Conservation (phyloP, 75 land plant genomes). For the Selaginella moellendorffii region DNA sequence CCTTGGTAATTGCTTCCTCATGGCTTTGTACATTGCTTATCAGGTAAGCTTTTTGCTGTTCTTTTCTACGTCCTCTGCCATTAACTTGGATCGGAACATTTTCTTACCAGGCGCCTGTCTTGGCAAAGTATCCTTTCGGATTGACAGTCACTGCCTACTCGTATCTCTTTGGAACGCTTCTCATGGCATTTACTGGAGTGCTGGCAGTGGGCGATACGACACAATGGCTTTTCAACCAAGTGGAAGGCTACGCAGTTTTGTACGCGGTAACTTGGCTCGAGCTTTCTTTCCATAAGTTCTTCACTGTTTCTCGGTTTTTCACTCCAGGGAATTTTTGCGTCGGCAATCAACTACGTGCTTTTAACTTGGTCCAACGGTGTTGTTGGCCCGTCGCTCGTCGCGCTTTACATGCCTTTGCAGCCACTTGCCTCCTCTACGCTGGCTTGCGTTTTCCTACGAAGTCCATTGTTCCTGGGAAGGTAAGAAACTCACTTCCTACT, state of each 20-base stretch:
- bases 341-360: slow-evolving; percentile 78
- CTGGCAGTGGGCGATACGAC: slow-evolving; percentile 31
- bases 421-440: slow-evolving; percentile 73
- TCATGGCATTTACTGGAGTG: slow-evolving; percentile 51
- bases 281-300: neutral
- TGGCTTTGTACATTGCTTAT: slow-evolving; percentile 70
- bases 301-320: slow-evolving; percentile 1
- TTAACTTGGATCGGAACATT: neutral
- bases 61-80: no score
- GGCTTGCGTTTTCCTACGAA: slow-evolving; percentile 64
- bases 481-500: slow-evolving; percentile 10
- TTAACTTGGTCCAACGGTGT: slow-evolving; percentile 83
- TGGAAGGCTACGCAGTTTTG: slow-evolving; percentile 53
- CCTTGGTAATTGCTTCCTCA: slow-evolving; percentile 84
- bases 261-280: slow-evolving; percentile 56
- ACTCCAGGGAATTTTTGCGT: slow-evolving; percentile 72
- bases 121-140: slow-evolving; percentile 59
- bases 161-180: slow-evolving; percentile 59
- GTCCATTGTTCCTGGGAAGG: slow-evolving; percentile 85
- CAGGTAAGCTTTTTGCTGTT: slow-evolving; percentile 35
- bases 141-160: slow-evolving; percentile 79
- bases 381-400: slow-evolving; percentile 79
- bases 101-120: slow-evolving; percentile 39
- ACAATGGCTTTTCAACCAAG: slow-evolving; percentile 58
- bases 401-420: slow-evolving; percentile 84